These are phyloP conservation scores for Phytophthora pluvialis DNA, from an alignment of 352 stramenopile species.

Conservation along the genomic window DNA sequence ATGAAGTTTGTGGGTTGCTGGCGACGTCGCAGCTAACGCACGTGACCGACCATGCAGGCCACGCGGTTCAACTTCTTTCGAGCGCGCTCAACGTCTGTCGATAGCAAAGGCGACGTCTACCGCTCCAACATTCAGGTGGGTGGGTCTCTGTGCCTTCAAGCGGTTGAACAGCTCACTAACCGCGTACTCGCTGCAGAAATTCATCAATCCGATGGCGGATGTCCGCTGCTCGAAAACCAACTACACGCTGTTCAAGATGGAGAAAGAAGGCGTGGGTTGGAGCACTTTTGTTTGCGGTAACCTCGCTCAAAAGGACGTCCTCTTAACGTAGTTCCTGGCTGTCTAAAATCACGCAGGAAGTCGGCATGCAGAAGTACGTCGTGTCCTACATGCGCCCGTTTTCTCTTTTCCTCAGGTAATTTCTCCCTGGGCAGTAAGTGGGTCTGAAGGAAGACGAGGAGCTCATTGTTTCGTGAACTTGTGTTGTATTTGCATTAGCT, in stretches of 20 bases:
- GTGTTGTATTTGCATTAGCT: slow-evolving; percentile 40
- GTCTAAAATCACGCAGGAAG: slow-evolving; percentile 41
- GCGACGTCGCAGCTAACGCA: not conserved
- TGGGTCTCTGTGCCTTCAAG: too few relatives aligned
- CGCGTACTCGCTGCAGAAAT: slow-evolving; percentile 56
- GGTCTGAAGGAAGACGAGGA: not conserved
- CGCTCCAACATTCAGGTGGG: slow-evolving; percentile 57
- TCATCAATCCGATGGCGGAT: slow-evolving; percentile 81
- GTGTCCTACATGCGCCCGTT: slow-evolving; percentile 80
- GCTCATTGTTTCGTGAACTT: not conserved
- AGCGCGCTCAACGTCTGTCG: slow-evolving; percentile 34
- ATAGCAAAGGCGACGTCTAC: slow-evolving; percentile 40
- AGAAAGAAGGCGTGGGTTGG: slow-evolving; percentile 74
- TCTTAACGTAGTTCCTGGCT: too few relatives aligned
- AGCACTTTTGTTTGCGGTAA: too few relatives aligned
- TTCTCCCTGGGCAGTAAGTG: not conserved
- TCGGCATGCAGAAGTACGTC: slow-evolving; percentile 75
- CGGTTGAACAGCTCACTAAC: too few relatives aligned
- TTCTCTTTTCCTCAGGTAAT: slow-evolving; percentile 82
- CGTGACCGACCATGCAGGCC: slow-evolving; percentile 15
- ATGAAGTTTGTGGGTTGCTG: not conserved
- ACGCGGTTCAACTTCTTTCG: slow-evolving; percentile 64
- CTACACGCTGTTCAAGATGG: slow-evolving; percentile 77
- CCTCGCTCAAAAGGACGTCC: too few relatives aligned
- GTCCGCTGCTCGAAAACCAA: slow-evolving; percentile 71